Conservation (phyloP, 2,329 filamentous ascomycete species). For the Tolypocladium guangdongense region DNA sequence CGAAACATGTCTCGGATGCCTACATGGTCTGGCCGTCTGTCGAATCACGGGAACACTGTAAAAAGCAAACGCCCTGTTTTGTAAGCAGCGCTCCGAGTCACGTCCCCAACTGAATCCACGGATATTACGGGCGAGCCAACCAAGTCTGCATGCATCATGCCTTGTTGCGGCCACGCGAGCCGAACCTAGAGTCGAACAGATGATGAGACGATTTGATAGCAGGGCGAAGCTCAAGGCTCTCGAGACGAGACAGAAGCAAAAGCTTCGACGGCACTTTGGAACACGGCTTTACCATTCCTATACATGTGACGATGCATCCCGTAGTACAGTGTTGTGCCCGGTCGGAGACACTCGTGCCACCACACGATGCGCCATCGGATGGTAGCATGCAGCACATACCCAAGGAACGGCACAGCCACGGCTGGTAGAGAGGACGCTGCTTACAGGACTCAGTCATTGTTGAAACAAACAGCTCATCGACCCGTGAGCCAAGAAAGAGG, state of each 20-base stretch:
- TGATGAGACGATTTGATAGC: background rate
- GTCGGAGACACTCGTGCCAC: background rate
- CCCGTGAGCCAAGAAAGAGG: background rate
- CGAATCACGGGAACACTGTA: background rate
- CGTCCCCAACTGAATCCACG: background rate
- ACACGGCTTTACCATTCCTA: background rate
- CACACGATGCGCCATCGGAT: background rate
- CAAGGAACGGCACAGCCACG: background rate
- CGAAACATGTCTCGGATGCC: slow-evolving; percentile 2
- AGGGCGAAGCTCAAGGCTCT: background rate
- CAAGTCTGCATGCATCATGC: background rate
- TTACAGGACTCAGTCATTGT: background rate
- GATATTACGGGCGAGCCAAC: background rate
- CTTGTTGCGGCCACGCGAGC: background rate
- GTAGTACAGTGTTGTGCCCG: background rate
- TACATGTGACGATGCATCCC: background rate
- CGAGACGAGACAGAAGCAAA: background rate
- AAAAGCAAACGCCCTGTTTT: background rate
- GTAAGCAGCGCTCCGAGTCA: background rate
- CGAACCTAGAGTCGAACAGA: background rate
- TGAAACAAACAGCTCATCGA: background rate
- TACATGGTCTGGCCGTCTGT: background rate
- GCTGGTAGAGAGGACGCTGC: background rate
- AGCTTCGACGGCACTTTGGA: background rate
- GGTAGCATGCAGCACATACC: background rate